Percentiles rank a stretch among this genome's conserved stretches.
Conservation (phyloP, 2,329 filamentous ascomycete genomes). For the Arthrobotrys sphaeroides region DNA sequence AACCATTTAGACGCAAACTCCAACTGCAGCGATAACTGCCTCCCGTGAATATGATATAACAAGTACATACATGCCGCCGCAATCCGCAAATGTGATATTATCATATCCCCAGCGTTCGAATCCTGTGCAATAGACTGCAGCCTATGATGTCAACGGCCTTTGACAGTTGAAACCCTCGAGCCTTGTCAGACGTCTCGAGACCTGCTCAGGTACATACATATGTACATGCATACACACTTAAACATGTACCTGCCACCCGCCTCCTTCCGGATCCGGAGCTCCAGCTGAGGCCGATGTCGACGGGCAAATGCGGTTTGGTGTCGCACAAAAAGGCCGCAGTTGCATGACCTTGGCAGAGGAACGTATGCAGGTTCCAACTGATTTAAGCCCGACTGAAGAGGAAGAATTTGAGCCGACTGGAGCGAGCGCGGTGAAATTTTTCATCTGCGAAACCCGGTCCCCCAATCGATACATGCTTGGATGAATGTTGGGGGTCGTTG, state of each 20-base stretch:
- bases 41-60: not conserved
- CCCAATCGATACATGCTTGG: not conserved
- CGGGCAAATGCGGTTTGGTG: conserved; percentile 46
- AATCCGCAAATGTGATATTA: not conserved
- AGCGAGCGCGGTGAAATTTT: not conserved
- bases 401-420: conserved; percentile 20
- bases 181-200: not conserved
- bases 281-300: conserved; percentile 23
- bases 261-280: conserved; percentile 48
- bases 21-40: not conserved
- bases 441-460: not conserved
- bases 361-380: conserved; percentile 40
- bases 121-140: not conserved
- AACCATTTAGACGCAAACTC: conserved; percentile 51
- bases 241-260: too few species aligned
- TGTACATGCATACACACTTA: too few species aligned
- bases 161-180: not conserved
- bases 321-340: conserved; percentile 39
- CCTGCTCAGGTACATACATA: too few species aligned
- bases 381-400: too few species aligned
- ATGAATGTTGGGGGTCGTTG: not conserved
- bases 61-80: not conserved
- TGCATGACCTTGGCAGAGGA: conserved; percentile 29
- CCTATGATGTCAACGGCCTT: not conserved
- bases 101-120: not conserved